Evolutionary conservation across 148 eudicot genomes (phyloP).

Genomic region (Rhododendron molle): DNA sequence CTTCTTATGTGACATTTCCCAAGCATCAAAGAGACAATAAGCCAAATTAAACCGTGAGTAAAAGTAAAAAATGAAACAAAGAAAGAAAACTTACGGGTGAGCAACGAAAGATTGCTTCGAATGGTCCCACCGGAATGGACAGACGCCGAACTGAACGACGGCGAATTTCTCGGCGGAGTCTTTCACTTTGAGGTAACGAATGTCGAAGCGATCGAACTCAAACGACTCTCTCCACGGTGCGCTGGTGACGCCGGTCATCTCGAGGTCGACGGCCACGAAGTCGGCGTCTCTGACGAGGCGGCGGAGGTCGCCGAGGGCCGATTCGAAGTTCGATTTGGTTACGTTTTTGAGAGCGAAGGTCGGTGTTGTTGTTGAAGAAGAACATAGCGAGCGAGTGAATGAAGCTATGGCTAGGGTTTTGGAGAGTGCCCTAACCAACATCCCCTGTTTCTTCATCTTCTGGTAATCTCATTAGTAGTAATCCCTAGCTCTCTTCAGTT

Average conservation of each 20-base stretch:
- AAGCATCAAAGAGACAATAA: background rate
- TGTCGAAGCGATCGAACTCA: constrained; percentile 64
- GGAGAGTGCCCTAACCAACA: constrained; percentile 17
- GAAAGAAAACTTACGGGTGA: constrained; percentile 64
- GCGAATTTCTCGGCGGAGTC: constrained; percentile 89
- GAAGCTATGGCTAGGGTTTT: constrained; percentile 34
- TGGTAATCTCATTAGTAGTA: background rate
- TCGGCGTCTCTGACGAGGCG: constrained; percentile 60
- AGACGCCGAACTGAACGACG: constrained; percentile 92
- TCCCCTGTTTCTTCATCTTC: constrained; percentile 11
- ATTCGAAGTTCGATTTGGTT: constrained; percentile 68
- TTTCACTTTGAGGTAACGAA: constrained; percentile 69
- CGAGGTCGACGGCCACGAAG: constrained; percentile 80
- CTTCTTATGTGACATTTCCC: background rate
- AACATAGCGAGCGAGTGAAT: constrained; percentile 5
- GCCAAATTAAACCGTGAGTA: background rate
- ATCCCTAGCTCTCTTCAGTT: background rate
- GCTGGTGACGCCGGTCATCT: constrained; percentile 87
- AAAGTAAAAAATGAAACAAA: background rate
- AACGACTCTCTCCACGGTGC: constrained; percentile 88
- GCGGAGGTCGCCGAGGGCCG: constrained; percentile 50
- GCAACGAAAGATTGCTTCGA: constrained; percentile 49
- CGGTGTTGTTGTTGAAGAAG: constrained; percentile 16
- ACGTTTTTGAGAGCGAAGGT: constrained; percentile 70
- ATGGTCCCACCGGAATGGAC: constrained; percentile 87